These are phyloP conservation scores for Acidomyces sp. DNA, from an alignment of 495 filamentous ascomycete genomes.

Conservation along the genomic window DNA sequence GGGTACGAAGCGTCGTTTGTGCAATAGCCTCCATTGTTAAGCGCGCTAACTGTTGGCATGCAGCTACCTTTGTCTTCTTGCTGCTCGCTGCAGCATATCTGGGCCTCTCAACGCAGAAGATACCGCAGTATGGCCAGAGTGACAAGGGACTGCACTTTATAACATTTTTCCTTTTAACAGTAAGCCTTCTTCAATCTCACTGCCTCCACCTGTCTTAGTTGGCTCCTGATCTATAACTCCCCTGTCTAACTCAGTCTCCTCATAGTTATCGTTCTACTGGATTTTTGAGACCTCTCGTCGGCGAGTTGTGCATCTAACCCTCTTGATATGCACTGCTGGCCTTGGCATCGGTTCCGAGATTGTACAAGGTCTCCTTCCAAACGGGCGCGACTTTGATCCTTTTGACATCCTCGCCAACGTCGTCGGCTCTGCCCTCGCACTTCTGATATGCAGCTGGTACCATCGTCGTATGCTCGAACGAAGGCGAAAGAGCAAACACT, in stretches of 20 bases:
- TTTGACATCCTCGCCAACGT: conserved; percentile 82
- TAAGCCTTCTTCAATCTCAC: too few relatives aligned
- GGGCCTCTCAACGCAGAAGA: conserved; percentile 46
- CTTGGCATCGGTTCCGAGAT: conserved; percentile 78
- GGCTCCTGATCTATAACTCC: not conserved
- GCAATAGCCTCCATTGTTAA: not conserved
- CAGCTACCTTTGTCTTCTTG: conserved; percentile 67
- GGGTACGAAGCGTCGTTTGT: conserved; percentile 9
- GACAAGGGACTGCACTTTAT: conserved; percentile 84
- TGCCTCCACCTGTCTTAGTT: too few relatives aligned
- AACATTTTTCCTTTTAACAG: conserved; percentile 79
- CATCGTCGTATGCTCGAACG: conserved; percentile 91
- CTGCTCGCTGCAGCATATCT: conserved; percentile 63
- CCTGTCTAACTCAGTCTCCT: not conserved
- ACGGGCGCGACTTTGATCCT: conserved; percentile 64
- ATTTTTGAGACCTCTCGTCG: conserved; percentile 80
- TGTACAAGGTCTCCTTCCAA: conserved; percentile 63
- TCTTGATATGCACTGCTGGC: conserved; percentile 60
- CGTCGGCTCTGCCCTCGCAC: conserved; percentile 55
- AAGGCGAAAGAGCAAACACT: conserved; percentile 59
- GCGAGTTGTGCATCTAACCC: conserved; percentile 67
- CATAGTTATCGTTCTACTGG: conserved; percentile 77
- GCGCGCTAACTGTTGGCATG: not conserved
- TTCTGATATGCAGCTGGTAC: conserved; percentile 74
- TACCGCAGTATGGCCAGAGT: conserved; percentile 38